phyloP scores from a whole-genome alignment of 2,329 filamentous ascomycete species.

The Colletotrichum sp. region DNA sequence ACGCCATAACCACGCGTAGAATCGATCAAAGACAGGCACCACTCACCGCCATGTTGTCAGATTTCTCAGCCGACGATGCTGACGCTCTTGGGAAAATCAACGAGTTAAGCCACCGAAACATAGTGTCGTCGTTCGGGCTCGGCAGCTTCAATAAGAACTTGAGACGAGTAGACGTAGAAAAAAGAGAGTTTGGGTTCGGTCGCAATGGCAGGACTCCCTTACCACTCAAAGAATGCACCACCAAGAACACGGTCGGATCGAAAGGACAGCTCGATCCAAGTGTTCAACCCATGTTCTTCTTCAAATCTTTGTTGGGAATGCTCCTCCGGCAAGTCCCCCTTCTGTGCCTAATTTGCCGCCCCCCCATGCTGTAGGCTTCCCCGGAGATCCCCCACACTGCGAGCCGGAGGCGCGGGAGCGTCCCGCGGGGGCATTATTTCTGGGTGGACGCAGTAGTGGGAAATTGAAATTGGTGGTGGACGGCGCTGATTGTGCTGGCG shows the following conservation, averaged over 20 bases:
- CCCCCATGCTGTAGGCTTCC: background rate
- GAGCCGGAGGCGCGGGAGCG: background rate
- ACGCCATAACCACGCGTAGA: background rate
- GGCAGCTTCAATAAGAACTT: background rate
- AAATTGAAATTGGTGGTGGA: background rate
- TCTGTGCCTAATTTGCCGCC: background rate
- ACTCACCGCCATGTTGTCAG: background rate
- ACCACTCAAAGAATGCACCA: background rate
- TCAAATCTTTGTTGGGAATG: background rate
- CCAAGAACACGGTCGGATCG: background rate
- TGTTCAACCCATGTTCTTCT: conserved; percentile 6
- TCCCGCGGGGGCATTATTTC: background rate
- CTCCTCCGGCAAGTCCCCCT: background rate
- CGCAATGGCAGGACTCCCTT: background rate
- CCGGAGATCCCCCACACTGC: conserved; percentile 17
- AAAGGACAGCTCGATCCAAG: background rate
- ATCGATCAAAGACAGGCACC: background rate
- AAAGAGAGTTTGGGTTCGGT: background rate
- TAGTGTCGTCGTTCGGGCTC: background rate
- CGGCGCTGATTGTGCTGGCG: background rate
- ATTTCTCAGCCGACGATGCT: background rate
- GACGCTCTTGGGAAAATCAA: background rate
- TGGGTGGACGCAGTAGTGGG: background rate
- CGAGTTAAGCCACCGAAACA: background rate
- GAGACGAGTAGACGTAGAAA: background rate